A percentile compares a stretch with the other conserved stretches of the same genome.
Conservation (phyloP, 768 basidiomycete species). For the Terana coerulea region DNA sequence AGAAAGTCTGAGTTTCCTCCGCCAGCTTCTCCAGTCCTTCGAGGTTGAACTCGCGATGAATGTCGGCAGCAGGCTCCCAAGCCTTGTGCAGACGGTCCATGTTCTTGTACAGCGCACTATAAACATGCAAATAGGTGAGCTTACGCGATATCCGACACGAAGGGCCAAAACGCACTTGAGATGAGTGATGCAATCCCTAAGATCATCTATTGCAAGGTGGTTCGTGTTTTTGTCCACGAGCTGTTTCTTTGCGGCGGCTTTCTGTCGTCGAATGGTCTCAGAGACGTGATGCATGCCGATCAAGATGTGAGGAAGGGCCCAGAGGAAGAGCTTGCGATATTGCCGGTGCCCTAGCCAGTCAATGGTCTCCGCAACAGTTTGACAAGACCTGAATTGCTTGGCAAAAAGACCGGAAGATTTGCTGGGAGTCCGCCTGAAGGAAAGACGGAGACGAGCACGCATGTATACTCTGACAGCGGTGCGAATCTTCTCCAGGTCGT, state of each 20-base stretch:
- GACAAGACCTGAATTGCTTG: background rate
- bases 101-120: constrained; percentile 27
- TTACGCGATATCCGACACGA: background rate
- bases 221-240: background rate
- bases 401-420: background rate
- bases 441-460: background rate
- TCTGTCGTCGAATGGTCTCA: background rate
- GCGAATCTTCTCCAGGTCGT: background rate
- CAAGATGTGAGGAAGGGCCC: background rate
- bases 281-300: background rate
- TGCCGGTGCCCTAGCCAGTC: background rate
- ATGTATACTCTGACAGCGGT: background rate
- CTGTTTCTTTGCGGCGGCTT: background rate
- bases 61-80: constrained; percentile 27
- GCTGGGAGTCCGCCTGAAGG: background rate
- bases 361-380: background rate
- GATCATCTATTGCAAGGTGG: background rate
- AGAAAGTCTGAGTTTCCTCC: constrained; percentile 25
- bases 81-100: constrained; percentile 25
- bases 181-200: background rate
- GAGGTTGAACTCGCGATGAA: constrained; percentile 27
- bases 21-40: constrained; percentile 26
- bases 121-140: background rate
- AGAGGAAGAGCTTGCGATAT: background rate
- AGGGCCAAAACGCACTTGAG: background rate